phyloP scores from a whole-genome alignment of 331 rosid species.

The Saraca asoca region DNA sequence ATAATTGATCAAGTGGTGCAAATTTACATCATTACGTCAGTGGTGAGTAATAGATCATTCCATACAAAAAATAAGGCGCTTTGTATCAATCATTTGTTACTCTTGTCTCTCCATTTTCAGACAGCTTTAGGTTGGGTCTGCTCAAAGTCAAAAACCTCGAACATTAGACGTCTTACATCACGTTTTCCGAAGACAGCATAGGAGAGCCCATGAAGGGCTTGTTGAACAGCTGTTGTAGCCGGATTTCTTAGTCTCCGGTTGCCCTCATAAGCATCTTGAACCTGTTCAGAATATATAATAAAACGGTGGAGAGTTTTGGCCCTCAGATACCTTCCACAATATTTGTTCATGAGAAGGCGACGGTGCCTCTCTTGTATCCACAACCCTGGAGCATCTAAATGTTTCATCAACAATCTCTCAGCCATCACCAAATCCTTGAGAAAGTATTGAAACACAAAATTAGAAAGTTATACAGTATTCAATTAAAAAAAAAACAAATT shows the following conservation, averaged over 20 bases:
- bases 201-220: conserved; percentile 89
- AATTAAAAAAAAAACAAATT: conserved; percentile 4
- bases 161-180: conserved; percentile 91
- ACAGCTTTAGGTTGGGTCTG: conserved; percentile 88
- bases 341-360: conserved; percentile 81
- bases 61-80: not conserved
- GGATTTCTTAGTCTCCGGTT: conserved; percentile 85
- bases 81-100: conserved; percentile 16
- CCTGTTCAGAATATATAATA: conserved; percentile 57
- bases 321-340: conserved; percentile 84
- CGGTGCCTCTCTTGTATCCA: conserved; percentile 94
- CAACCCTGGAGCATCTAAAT: conserved; percentile 93
- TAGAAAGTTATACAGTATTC: conserved; percentile 9
- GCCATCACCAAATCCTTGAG: conserved; percentile 89
- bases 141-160: conserved; percentile 92
- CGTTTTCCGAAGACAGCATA: conserved; percentile 89
- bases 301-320: conserved; percentile 69
- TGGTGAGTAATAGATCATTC: too few relatives aligned
- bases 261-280: conserved; percentile 69
- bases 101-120: conserved; percentile 21
- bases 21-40: too few relatives aligned
- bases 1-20: too few relatives aligned
- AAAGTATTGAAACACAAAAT: conserved; percentile 8
- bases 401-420: conserved; percentile 91
- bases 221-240: conserved; percentile 82